Evolutionary conservation across 2,329 filamentous ascomycete genomes (phyloP), one percentile per base, ranked within the genome.

Genomic region (Tricladium varicosporioides): DNA sequence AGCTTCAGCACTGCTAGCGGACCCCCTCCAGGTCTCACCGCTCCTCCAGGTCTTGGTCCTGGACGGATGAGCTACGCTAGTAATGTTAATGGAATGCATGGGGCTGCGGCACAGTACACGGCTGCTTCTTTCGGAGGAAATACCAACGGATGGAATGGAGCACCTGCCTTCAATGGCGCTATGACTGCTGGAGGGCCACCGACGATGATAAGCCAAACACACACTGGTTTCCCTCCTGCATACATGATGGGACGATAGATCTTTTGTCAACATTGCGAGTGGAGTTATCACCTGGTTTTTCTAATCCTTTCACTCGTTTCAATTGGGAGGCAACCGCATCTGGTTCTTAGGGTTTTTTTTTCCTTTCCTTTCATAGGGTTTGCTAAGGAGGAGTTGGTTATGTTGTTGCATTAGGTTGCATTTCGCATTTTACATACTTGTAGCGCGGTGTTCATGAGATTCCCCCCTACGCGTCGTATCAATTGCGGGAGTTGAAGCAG

Each of bases 1-100:
- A 49, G 62, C 14, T 70, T 70, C 58, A 70, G 67, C 48, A 69
- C 78, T 14, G 78, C 77, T 19, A 82, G 80, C 62, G 80, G 82
- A 40, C 92, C 92, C 19, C 92, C 92, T 11, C 92, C 92, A 0
- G 92, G 92, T 2, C 80, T 97, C 8, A 72, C 84, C 1, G 85
- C 84, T 5, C 92, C 92, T 13, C 89, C 91, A 1, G 90, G 89
- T 11, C 77, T 93, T 33, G 78, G 76, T 13, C 70, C 65, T n/a
- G 63, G 59, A 46, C 60, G 67, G 51, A 65, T 68, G 57, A 58
- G 58, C 8, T 70, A 67, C 59, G 51, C 62, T 19, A 56, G 55
- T 19, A 53, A 60, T 43, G 65, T 66, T 53, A 67, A 60, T 47
- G 56, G 63, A 2, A 62, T 66, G 61, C 60, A 58, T 42, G 64